Base-by-base conservation (phyloP, 2,329 filamentous ascomycete genomes). In the Cryphonectria carpinicola region DNA sequence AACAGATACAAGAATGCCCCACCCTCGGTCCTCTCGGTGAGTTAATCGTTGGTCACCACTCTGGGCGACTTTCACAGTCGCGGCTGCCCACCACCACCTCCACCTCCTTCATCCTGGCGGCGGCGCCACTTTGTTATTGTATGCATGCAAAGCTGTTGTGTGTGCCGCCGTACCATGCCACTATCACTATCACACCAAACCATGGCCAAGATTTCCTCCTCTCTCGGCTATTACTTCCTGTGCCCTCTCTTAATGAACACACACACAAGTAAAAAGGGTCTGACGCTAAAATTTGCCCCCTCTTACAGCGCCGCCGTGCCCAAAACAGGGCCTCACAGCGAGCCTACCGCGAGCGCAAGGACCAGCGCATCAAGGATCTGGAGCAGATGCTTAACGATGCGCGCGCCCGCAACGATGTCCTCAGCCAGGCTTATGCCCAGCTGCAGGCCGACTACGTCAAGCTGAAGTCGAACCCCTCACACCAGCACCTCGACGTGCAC, bases 291-390 rank as follows among this genome's bases (percentile, higher is more conserved):
- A 7, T 8, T 17, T 49, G 19, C 17, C 61, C 28, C 32, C 32
- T 62, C 49, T 19, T 41, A 46, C 76, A 89, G 86, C 84, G 87
- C 63, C 85, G 88, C 71, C 82, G 87, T 76, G 87, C 87, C 62
- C 88, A 89, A 74, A 89, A 89, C 74, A 84, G 87, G 68, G 87
- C 87, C 54, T 89, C 88, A 2, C 88, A 90, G 77, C 81, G 88
- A 70, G 88, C 87, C 0, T 90, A 89, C 76, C 83, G 88, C 64
- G 87, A 90, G 77, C 84, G 88, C 67, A 90, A 90, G 75, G 88
- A 91, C 76, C 88, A 90, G 77, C 86, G 89, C 72, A 90, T 90
- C 75, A 86, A 86, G 72, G 89, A 91, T 74, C 84, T 91, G 28
- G 89, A 91, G 77, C 77, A 82, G 49, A 84, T 88, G 74, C 84